Percentiles rank a stretch among this genome's conserved stretches.
Evolutionary conservation across 495 filamentous ascomycete species (phyloP).

Genomic region (Talaromyces stipitatus): DNA sequence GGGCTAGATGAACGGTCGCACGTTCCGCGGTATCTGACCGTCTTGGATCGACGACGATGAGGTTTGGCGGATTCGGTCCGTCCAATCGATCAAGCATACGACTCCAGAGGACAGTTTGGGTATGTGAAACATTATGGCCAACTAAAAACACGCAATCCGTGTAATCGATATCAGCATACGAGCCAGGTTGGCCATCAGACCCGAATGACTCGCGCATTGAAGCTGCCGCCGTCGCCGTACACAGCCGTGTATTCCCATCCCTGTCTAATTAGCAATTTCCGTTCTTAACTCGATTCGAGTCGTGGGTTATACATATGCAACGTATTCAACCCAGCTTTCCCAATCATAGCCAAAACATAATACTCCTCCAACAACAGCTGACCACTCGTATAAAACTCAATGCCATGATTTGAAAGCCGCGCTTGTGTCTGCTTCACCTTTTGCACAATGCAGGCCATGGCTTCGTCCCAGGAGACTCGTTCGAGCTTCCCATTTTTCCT

Average conservation of each 20-base stretch:
- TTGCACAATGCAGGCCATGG: constrained; percentile 10
- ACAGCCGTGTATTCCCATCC: constrained; percentile 11
- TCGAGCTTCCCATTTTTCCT: constrained; percentile 10
- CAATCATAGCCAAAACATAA: constrained; percentile 11
- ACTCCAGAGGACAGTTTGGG: constrained; percentile 11
- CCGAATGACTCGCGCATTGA: constrained; percentile 9
- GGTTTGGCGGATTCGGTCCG: constrained; percentile 10
- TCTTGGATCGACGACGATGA: constrained; percentile 14
- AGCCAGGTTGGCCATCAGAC: constrained; percentile 4
- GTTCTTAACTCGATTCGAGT: no score
- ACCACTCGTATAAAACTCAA: constrained; percentile 13
- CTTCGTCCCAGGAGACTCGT: constrained; percentile 12
- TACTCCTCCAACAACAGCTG: constrained; percentile 15
- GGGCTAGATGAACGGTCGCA: constrained; percentile 13
- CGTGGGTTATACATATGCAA: constrained; percentile 13
- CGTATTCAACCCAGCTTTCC: constrained; percentile 11
- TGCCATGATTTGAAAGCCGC: constrained; percentile 10
- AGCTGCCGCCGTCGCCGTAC: constrained; percentile 10
- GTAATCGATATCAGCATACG: constrained; percentile 5
- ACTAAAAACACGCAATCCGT: constrained; percentile 5
- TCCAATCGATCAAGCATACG: constrained; percentile 10
- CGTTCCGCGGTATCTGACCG: constrained; percentile 8
- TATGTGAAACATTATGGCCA: constrained; percentile 3
- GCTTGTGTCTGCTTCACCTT: constrained; percentile 6
- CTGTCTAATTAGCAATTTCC: not conserved